phyloP scores from a whole-genome alignment of 208 protist species.

The Leishmania guyanensis region DNA sequence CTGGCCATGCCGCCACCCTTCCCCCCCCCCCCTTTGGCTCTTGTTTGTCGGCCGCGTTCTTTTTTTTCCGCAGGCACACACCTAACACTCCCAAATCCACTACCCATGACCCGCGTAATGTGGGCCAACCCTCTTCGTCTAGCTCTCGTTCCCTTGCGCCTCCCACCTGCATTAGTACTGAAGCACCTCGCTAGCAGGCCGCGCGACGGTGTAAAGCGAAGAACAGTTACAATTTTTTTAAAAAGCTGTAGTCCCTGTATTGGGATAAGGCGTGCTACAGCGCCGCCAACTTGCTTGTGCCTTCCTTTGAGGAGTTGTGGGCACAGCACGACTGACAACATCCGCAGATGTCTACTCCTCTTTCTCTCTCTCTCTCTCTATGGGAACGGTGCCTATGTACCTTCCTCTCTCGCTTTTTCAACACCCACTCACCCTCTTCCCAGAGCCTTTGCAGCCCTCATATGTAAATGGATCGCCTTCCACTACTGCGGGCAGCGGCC shows the following conservation, averaged over 20 bases:
- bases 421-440: background rate
- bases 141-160: background rate
- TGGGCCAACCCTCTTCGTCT: background rate
- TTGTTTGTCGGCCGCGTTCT: background rate
- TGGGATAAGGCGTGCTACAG: too few relatives aligned
- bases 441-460: background rate
- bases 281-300: too few relatives aligned
- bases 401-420: background rate
- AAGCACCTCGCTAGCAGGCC: background rate
- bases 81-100: background rate
- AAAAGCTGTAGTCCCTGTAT: too few relatives aligned
- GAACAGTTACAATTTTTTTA: too few relatives aligned
- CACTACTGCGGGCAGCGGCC: constrained; percentile 20
- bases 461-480: constrained; percentile 32
- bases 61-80: background rate
- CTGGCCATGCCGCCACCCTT: background rate
- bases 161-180: background rate
- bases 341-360: background rate
- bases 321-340: background rate
- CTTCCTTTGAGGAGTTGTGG: background rate
- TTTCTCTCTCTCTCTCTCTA: background rate
- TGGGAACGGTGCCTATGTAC: background rate
- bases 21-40: background rate
- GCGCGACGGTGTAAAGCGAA: background rate
- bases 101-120: background rate